Evolutionary conservation across 352 stramenopile species (phyloP).

Genomic region (Pythium biforme): DNA sequence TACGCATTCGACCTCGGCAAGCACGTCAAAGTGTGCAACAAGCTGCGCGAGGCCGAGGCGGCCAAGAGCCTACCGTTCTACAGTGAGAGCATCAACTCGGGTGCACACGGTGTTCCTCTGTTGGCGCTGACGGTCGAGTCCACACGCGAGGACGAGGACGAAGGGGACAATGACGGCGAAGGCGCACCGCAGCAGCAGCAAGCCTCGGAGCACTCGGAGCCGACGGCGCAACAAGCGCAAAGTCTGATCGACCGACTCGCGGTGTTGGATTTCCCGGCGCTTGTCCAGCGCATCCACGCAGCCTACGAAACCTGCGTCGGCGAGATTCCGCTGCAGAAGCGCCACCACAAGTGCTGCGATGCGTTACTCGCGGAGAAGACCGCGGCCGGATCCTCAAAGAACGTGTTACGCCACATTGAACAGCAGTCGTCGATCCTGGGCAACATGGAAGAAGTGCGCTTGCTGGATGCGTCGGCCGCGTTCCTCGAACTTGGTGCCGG

Average conservation of each 20-base stretch:
- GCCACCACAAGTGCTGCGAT: conserved; percentile 65
- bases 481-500: conserved; percentile 79
- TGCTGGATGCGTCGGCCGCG: conserved; percentile 44
- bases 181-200: background rate
- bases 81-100: conserved; percentile 78
- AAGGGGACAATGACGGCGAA: conserved; percentile 2
- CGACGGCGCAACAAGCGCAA: conserved; percentile 48
- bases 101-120: too few species aligned
- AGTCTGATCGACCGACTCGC: conserved; percentile 69
- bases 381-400: conserved; percentile 50
- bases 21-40: conserved; percentile 80
- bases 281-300: conserved; percentile 46
- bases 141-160: background rate
- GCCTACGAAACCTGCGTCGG: conserved; percentile 57
- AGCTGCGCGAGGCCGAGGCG: conserved; percentile 57
- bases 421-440: conserved; percentile 82
- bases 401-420: conserved; percentile 73
- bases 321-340: conserved; percentile 58
- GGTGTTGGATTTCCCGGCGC: conserved; percentile 53
- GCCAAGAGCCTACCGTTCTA: conserved; percentile 71
- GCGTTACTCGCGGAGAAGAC: conserved; percentile 65
- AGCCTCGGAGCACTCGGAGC: conserved; percentile 34
- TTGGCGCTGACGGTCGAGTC: background rate
- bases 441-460: conserved; percentile 59
- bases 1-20: conserved; percentile 80